A percentile compares a stretch with the other conserved stretches of the same genome.
These are phyloP conservation scores for Athelia psychrophila DNA, from an alignment of 1,284 basidiomycete species.

Conservation along the genomic window DNA sequence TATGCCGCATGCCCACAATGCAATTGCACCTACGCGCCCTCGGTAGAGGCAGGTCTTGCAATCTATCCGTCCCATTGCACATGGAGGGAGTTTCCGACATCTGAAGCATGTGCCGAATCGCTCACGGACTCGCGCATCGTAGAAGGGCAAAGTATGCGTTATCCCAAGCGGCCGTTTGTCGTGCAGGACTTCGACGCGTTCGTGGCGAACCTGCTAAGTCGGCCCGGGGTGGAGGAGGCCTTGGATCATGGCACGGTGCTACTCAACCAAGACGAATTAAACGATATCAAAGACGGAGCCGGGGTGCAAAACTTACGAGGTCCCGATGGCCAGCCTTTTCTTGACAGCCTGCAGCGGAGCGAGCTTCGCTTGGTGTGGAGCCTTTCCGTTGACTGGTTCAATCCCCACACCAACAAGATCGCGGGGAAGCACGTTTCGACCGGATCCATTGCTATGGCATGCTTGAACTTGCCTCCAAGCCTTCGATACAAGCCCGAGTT, in stretches of 20 bases:
- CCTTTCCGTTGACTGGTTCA: slow-evolving; percentile 19
- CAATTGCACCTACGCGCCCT: background rate
- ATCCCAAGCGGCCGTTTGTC: background rate
- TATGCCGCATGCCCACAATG: background rate
- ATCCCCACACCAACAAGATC: slow-evolving; percentile 17
- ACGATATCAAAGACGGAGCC: background rate
- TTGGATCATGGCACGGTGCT: background rate
- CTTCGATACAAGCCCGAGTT: slow-evolving; percentile 22
- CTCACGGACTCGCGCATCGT: background rate
- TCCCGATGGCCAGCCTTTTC: slow-evolving; percentile 12
- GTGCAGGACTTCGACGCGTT: background rate
- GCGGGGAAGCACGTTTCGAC: slow-evolving; percentile 12
- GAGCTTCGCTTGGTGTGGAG: slow-evolving; percentile 13
- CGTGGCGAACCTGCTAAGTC: background rate
- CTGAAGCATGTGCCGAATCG: background rate
- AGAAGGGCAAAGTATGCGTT: background rate
- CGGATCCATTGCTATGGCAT: slow-evolving; percentile 19
- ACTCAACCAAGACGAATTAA: background rate
- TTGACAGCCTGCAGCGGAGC: background rate
- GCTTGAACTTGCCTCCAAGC: slow-evolving; percentile 20
- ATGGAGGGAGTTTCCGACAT: background rate
- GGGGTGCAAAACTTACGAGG: slow-evolving; percentile 11
- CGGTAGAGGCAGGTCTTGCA: background rate
- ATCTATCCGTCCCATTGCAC: background rate
- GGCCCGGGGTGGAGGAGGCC: background rate